These are phyloP conservation scores for Aegilops sharonensis DNA, from an alignment of 176 grass and related monocot species.

Conservation along the genomic window DNA sequence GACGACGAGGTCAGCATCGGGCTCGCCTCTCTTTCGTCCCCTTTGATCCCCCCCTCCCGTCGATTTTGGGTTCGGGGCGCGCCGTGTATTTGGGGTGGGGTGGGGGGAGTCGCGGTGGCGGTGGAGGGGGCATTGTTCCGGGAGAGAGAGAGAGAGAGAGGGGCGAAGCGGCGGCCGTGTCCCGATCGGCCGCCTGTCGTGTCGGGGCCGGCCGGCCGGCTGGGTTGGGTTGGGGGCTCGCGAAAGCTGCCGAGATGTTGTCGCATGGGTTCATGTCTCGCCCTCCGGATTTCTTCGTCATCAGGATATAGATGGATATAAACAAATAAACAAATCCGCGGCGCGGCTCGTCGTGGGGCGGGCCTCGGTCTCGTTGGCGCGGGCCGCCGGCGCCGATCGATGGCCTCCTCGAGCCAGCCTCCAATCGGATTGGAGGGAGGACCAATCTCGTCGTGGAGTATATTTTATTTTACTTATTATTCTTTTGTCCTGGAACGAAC, in stretches of 20 bases:
- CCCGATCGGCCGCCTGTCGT: conserved; percentile 24
- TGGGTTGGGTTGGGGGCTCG: neutral
- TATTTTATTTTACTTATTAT: neutral
- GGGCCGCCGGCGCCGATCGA: too few species aligned
- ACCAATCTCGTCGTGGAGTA: too few species aligned
- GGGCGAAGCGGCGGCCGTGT: conserved; percentile 1
- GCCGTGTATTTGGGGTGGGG: neutral
- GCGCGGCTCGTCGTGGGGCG: neutral
- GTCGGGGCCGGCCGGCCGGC: neutral
- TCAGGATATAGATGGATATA: too few species aligned
- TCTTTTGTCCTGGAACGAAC: neutral
- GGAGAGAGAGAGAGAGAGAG: neutral
- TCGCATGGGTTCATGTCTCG: neutral
- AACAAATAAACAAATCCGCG: neutral
- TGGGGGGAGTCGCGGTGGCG: neutral
- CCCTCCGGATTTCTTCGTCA: neutral
- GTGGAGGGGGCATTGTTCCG: neutral
- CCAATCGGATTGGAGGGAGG: neutral
- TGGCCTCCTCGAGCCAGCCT: neutral
- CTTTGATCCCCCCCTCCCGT: neutral
- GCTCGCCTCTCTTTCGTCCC: neutral
- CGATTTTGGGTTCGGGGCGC: conserved; percentile 4
- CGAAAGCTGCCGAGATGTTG: conserved; percentile 7
- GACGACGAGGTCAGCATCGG: conserved; percentile 38
- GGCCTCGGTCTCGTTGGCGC: neutral